Conservation (phyloP, 2,329 filamentous ascomycete genomes). For the Zasmidium citrigriseum region DNA sequence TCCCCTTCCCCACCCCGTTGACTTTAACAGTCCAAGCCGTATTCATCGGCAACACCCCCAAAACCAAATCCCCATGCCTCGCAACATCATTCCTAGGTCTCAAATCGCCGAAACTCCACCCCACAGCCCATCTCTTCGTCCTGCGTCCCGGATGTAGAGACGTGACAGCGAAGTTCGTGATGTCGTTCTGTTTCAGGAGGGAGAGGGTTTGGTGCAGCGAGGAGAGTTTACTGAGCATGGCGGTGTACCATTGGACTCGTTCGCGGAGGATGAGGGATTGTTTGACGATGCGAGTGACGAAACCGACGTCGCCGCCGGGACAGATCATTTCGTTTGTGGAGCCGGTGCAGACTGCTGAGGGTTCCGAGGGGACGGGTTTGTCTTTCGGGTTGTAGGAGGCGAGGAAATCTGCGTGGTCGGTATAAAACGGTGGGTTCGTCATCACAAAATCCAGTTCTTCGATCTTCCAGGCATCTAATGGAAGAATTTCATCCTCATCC, state of each 20-base stretch:
- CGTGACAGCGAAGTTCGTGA: constrained; percentile 80
- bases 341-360: constrained; percentile 70
- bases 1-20: constrained; percentile 29
- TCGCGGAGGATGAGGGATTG: constrained; percentile 65
- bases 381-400: constrained; percentile 49
- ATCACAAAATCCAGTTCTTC: constrained; percentile 76
- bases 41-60: constrained; percentile 44
- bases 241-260: constrained; percentile 81
- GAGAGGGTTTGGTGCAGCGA: constrained; percentile 65
- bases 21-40: constrained; percentile 51
- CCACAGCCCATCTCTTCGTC: constrained; percentile 84
- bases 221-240: constrained; percentile 81
- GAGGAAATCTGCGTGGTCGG: constrained; percentile 68
- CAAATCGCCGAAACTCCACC: constrained; percentile 75
- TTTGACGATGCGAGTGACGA: constrained; percentile 69
- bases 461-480: constrained; percentile 57
- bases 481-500: constrained; percentile 58
- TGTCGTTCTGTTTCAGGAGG: constrained; percentile 55
- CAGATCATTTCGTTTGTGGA: constrained; percentile 79
- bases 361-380: constrained; percentile 34
- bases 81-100: constrained; percentile 58
- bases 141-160: constrained; percentile 75
- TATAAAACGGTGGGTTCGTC: constrained; percentile 94
- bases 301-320: constrained; percentile 72
- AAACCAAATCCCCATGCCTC: constrained; percentile 31